Conservation (phyloP, 2,329 filamentous ascomycete species). For the Botrytis fragariae region DNA sequence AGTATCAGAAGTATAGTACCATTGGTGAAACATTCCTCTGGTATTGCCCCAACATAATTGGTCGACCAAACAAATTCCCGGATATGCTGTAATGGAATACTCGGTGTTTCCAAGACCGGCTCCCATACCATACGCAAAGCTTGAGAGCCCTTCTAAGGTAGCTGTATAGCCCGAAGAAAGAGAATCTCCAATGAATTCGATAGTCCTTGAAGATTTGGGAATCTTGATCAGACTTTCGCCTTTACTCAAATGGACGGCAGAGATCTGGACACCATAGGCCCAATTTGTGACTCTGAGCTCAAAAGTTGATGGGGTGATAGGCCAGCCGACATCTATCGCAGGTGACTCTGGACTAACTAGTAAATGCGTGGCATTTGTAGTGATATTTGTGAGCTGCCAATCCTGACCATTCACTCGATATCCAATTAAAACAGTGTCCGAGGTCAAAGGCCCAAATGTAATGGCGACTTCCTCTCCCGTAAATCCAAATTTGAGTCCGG, state of each 20-base stretch:
- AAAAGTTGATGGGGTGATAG: constrained; percentile 48
- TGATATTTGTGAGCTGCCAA: constrained; percentile 61
- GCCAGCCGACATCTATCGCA: constrained; percentile 45
- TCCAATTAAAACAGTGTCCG: constrained; percentile 48
- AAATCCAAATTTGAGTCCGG: constrained; percentile 33
- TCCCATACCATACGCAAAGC: constrained; percentile 54
- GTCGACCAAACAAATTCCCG: constrained; percentile 56
- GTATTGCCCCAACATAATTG: constrained; percentile 54
- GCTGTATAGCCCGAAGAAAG: constrained; percentile 55
- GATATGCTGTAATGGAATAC: constrained; percentile 56
- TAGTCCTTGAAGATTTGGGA: constrained; percentile 39
- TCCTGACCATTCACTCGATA: constrained; percentile 58
- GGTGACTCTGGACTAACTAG: constrained; percentile 49
- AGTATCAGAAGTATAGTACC: constrained; percentile 56
- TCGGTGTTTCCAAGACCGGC: constrained; percentile 58
- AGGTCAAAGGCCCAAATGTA: constrained; percentile 31
- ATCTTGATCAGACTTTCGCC: constrained; percentile 47
- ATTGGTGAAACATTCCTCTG: constrained; percentile 53
- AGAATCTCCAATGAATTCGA: constrained; percentile 48
- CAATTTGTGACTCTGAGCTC: constrained; percentile 61
- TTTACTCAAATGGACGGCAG: constrained; percentile 48
- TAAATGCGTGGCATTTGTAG: constrained; percentile 53
- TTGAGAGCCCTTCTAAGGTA: constrained; percentile 57
- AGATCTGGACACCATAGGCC: constrained; percentile 58
- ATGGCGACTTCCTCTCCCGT: constrained; percentile 31